These are phyloP conservation scores for Cyathus striatus DNA, from an alignment of 768 basidiomycete genomes.

Conservation along the genomic window DNA sequence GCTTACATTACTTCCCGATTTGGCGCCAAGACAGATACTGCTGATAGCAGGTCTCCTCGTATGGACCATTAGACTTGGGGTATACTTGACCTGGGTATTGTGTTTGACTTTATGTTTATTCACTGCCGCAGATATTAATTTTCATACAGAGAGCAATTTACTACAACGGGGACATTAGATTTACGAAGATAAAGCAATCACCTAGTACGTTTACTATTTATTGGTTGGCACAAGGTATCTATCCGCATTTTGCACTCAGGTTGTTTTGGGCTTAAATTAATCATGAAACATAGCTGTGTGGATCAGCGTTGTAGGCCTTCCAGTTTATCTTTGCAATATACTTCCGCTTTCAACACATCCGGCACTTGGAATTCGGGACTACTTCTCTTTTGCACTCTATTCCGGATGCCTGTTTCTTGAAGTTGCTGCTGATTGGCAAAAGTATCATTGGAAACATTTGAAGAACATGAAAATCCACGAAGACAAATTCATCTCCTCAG, in stretches of 20 bases:
- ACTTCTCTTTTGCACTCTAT: conserved; percentile 48
- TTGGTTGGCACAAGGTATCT: conserved; percentile 60
- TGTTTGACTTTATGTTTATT: neutral
- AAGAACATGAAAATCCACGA: conserved; percentile 63
- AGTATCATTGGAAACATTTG: conserved; percentile 52
- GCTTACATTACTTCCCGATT: conserved; percentile 37
- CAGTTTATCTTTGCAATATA: conserved; percentile 60
- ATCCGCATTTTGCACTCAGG: too few species aligned
- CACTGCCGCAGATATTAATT: neutral
- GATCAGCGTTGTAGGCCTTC: conserved; percentile 64
- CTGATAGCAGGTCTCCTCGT: conserved; percentile 49
- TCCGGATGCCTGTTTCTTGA: conserved; percentile 56
- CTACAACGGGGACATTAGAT: conserved; percentile 59
- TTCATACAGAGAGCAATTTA: conserved; percentile 34
- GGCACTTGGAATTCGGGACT: conserved; percentile 49
- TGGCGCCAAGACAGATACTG: conserved; percentile 59
- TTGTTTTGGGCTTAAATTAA: neutral
- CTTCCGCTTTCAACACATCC: conserved; percentile 47
- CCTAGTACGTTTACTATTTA: conserved; percentile 43
- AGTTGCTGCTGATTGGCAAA: conserved; percentile 60
- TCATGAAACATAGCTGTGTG: conserved; percentile 42
- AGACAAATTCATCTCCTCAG: conserved; percentile 63
- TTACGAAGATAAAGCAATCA: conserved; percentile 46
- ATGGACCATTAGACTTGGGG: conserved; percentile 62
- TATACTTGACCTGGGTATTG: conserved; percentile 49